Conservation (phyloP, 768 basidiomycete genomes). For the Tulasnella sp. region DNA sequence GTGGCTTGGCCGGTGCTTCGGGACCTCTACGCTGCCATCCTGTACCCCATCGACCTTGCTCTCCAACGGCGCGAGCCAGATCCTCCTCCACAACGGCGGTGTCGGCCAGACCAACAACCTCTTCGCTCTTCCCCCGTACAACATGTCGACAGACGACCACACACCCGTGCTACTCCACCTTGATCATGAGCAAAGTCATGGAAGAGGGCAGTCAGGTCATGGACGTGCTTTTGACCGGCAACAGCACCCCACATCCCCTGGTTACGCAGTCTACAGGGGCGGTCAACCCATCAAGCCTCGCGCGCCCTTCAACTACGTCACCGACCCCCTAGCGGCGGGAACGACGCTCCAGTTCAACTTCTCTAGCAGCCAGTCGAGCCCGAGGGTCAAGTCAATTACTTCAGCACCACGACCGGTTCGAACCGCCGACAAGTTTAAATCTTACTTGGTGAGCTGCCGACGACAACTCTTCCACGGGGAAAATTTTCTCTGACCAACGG, state of each 20-base stretch:
- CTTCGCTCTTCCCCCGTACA: constrained; percentile 52
- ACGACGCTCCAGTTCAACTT: constrained; percentile 28
- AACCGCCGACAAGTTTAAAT: constrained; percentile 31
- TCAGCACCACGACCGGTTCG: constrained; percentile 20
- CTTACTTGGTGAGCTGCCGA: constrained; percentile 41
- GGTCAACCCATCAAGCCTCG: constrained; percentile 50
- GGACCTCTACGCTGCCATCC: constrained; percentile 62
- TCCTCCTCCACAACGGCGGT: constrained; percentile 47
- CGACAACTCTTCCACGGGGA: too few species aligned
- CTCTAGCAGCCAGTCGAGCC: neutral
- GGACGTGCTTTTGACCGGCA: constrained; percentile 60
- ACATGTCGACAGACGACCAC: constrained; percentile 72
- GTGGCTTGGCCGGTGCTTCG: constrained; percentile 57
- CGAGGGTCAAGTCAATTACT: constrained; percentile 24
- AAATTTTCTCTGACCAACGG: too few species aligned
- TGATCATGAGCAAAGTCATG: constrained; percentile 70
- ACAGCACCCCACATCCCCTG: constrained; percentile 59
- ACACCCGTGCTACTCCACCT: constrained; percentile 70
- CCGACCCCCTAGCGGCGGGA: neutral
- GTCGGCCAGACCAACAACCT: constrained; percentile 54
- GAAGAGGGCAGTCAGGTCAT: constrained; percentile 67
- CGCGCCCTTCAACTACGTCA: constrained; percentile 35
- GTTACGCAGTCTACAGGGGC: constrained; percentile 75
- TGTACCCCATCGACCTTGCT: constrained; percentile 67
- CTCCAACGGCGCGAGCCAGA: constrained; percentile 55